Conservation (phyloP, 2,329 filamentous ascomycete species). For the Colletotrichum echinochloae region DNA sequence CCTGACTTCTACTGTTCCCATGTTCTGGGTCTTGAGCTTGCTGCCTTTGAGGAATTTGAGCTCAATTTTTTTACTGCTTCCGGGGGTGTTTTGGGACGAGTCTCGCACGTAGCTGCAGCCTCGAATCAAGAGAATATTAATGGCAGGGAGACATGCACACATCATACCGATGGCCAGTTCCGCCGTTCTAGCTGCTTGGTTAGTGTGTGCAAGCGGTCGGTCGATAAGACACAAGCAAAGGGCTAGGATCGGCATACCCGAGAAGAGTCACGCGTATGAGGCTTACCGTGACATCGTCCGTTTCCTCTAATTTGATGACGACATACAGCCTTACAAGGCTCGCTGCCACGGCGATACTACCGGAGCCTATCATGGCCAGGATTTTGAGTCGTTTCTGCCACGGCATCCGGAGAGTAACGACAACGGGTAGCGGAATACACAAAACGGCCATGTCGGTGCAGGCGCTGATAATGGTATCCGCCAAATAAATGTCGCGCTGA, state of each 20-base stretch:
- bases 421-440: constrained; percentile 48
- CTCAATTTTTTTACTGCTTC: constrained; percentile 2
- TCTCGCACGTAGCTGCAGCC: not conserved
- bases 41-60: constrained; percentile 32
- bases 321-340: constrained; percentile 48
- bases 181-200: constrained; percentile 43
- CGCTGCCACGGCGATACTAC: constrained; percentile 49
- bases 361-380: constrained; percentile 47
- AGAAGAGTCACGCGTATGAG: constrained; percentile 35
- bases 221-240: not conserved
- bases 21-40: constrained; percentile 24
- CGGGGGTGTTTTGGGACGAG: not conserved
- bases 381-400: constrained; percentile 48
- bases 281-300: constrained; percentile 42
- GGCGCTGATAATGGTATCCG: constrained; percentile 49
- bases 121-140: constrained; percentile 41
- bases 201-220: not conserved
- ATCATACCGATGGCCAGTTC: constrained; percentile 50
- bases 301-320: constrained; percentile 43
- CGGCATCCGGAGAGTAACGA: constrained; percentile 49
- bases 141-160: constrained; percentile 48
- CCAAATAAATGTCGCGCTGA: constrained; percentile 48
- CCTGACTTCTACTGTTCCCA: not conserved
- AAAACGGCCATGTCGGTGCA: constrained; percentile 49
- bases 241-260: constrained; percentile 42